A percentile compares a stretch with the other conserved stretches of the same genome.
Conservation (phyloP, 2,329 filamentous ascomycete genomes). For the Claviceps sp. region DNA sequence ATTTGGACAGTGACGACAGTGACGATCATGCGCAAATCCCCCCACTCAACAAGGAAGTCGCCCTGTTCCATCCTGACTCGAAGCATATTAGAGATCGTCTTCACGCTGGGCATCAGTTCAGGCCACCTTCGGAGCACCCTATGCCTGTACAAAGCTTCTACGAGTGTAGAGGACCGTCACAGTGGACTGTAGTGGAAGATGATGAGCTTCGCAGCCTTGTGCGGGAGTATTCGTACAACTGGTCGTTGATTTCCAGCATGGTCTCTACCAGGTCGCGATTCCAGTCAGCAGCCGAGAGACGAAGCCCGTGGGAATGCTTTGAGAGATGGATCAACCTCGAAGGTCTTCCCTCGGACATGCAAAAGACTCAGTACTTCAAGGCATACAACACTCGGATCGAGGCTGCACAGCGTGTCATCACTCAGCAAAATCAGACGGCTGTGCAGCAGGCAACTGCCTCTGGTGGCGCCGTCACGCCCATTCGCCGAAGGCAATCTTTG, state of each 20-base stretch:
- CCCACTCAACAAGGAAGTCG: conserved; percentile 63
- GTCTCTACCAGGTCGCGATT: conserved; percentile 62
- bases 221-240: conserved; percentile 92
- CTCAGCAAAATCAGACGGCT: conserved; percentile 38
- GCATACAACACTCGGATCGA: conserved; percentile 49
- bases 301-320: conserved; percentile 97
- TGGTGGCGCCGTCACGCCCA: conserved; percentile 21
- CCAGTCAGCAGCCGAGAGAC: conserved; percentile 72
- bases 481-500: conserved; percentile 57
- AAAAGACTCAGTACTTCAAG: conserved; percentile 91
- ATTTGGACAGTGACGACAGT: too few relatives aligned
- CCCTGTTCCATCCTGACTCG: conserved; percentile 80
- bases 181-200: conserved; percentile 85
- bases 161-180: conserved; percentile 71
- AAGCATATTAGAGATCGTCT: conserved; percentile 81
- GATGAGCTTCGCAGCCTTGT: conserved; percentile 77
- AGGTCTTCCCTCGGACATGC: conserved; percentile 82
- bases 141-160: conserved; percentile 91
- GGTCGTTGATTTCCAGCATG: conserved; percentile 82
- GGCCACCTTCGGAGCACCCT: conserved; percentile 77
- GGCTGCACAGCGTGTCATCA: conserved; percentile 40
- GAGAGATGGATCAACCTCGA: conserved; percentile 92
- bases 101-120: conserved; percentile 82
- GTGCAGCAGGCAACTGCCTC: conserved; percentile 35
- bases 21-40: conserved; percentile 35